Base-by-base conservation (phyloP, 2,329 filamentous ascomycete genomes). In the Sodiomyces alkalinus region DNA sequence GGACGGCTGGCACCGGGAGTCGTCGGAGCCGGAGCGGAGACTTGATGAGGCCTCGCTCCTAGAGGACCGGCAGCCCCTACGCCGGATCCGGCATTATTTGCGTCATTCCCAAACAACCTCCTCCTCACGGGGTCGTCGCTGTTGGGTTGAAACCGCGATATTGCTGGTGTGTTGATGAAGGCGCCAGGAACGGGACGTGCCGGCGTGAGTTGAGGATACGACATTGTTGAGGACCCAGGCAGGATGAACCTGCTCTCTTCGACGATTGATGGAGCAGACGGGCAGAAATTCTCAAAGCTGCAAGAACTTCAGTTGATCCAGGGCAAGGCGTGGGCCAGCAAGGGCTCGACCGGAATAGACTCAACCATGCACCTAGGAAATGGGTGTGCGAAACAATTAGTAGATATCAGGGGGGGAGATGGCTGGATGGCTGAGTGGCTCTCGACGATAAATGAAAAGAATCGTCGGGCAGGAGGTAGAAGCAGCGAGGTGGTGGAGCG, bases 131-230 rank as follows among this genome's bases (percentile, higher is more conserved):
- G 52, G 41, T 70, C 62, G 36, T 51, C 41, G 20, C 43, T 27
- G 34, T 23, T 17, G 17, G 28, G 19, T 29, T 41, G 27, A 41
- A 54, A 62, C 40, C 62, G 59, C 28, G 62, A 62, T 30, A 56
- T 51, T 19, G 66, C 60, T 32, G 80, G 80, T 14, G 81, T 87
- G 43, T 77, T 71, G 45, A 83, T 55, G 47, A 76, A 87, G 43
- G 75, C 74, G 57, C 80, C 80, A 24, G 80, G 80, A 26, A 83
- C 61, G 35, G 71, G 71, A 42, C 79, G 73, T 55, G 76, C 64
- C 21, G 80, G 80, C 32, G 80, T 81, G 37, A 56, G 57, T 39
- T 57, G 56, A 15, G 60, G 53, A 39, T 68, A 66, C 28, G 68
- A 59, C 69, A 74, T 74, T 41, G 36, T 46, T 38, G 40, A 39